These are phyloP conservation scores for Backusella mclennaniae DNA, from an alignment of 192 early-diverging fungal genomes.

Conservation along the genomic window DNA sequence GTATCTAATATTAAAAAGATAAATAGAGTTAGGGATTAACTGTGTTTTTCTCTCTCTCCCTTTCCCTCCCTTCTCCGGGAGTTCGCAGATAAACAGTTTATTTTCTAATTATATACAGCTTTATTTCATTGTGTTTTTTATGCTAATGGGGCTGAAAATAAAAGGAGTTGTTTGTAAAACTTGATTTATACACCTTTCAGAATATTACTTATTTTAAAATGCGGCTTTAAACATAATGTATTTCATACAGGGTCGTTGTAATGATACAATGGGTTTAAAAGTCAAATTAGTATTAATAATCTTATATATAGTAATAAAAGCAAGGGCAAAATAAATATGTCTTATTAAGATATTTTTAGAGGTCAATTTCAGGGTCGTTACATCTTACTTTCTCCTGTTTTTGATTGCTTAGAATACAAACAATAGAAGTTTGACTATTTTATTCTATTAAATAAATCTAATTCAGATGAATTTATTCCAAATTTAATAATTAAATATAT, in stretches of 20 bases:
- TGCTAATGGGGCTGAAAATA: not conserved
- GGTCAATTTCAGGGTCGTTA: not conserved
- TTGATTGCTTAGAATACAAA: not conserved
- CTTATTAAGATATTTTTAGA: not conserved
- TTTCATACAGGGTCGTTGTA: too few relatives aligned
- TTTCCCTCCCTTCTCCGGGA: not conserved
- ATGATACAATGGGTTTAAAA: too few relatives aligned
- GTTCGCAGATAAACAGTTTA: not conserved
- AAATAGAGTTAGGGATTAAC: not conserved
- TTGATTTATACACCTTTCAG: not conserved
- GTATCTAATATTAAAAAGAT: not conserved
- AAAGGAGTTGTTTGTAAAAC: not conserved
- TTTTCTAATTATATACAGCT: not conserved
- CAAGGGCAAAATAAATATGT: not conserved
- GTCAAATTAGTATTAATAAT: too few relatives aligned
- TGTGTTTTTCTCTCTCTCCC: not conserved
- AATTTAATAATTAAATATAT: not conserved
- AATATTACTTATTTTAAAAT: too few relatives aligned
- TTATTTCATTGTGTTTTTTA: not conserved
- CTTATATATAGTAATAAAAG: not conserved
- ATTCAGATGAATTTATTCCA: not conserved
- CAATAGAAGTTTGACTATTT: not conserved
- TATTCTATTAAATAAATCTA: constrained; percentile 7
- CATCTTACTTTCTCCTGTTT: not conserved
- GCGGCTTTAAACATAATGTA: too few relatives aligned